These are phyloP conservation scores for Suillus subalutaceus DNA, from an alignment of 768 basidiomycete genomes.

Conservation along the genomic window DNA sequence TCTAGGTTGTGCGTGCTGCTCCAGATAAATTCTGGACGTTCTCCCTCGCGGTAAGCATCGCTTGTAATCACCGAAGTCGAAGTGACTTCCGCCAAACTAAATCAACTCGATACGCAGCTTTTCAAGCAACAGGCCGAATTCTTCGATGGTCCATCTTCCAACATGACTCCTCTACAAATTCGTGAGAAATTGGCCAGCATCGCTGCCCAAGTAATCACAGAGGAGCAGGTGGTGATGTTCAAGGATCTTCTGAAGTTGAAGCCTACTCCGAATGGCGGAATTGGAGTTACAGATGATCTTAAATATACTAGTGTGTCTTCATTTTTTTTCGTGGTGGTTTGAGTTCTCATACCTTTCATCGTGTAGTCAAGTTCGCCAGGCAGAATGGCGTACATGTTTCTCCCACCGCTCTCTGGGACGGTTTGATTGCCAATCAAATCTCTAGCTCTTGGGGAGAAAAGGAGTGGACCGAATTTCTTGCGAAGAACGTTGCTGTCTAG, in stretches of 20 bases:
- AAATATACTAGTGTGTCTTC: slow-evolving; percentile 79
- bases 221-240: slow-evolving; percentile 53
- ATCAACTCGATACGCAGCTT: slow-evolving; percentile 47
- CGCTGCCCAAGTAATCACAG: slow-evolving; percentile 55
- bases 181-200: slow-evolving; percentile 72
- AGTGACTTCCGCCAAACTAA: neutral
- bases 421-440: slow-evolving; percentile 69
- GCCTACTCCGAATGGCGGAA: slow-evolving; percentile 73
- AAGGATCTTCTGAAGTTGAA: slow-evolving; percentile 66
- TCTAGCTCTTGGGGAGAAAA: slow-evolving; percentile 81
- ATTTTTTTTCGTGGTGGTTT: neutral
- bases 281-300: slow-evolving; percentile 80
- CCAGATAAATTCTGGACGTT: slow-evolving; percentile 84
- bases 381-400: slow-evolving; percentile 95
- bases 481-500: slow-evolving; percentile 53
- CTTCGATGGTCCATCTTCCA: slow-evolving; percentile 74
- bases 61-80: neutral
- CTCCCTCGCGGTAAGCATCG: slow-evolving; percentile 56
- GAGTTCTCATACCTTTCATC: neutral
- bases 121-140: slow-evolving; percentile 78
- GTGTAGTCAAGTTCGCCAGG: slow-evolving; percentile 82
- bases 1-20: slow-evolving; percentile 61
- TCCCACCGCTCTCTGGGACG: slow-evolving; percentile 80
- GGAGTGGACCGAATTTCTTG: slow-evolving; percentile 82
- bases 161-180: slow-evolving; percentile 68